phyloP scores from a whole-genome alignment of 192 early-diverging fungal species.

The Coemansia sp. region DNA sequence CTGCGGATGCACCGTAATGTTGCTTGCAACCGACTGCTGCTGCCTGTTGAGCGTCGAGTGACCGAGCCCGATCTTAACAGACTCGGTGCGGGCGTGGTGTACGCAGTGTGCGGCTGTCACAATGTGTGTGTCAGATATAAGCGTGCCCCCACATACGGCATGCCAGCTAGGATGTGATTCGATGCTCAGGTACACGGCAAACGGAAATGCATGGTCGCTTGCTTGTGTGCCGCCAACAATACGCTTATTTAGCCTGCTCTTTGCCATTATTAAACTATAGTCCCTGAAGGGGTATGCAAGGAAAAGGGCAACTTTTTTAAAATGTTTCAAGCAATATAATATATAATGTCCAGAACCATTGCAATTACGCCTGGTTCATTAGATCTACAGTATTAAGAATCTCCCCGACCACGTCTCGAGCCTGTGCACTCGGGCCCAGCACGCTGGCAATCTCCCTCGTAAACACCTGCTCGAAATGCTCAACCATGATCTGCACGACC shows the following conservation, averaged over 20 bases:
- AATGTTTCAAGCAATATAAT: not conserved
- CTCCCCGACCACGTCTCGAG: conserved; percentile 10
- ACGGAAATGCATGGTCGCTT: conserved; percentile 36
- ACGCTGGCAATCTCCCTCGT: conserved; percentile 14
- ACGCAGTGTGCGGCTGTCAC: conserved; percentile 56
- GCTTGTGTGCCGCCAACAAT: conserved; percentile 43
- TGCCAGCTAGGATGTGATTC: conserved; percentile 40
- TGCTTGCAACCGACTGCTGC: not conserved
- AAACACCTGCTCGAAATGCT: conserved; percentile 37
- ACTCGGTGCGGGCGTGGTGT: conserved; percentile 7
- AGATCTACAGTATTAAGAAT: conserved; percentile 29
- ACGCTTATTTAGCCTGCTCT: conserved; percentile 19
- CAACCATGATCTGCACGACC: conserved; percentile 37
- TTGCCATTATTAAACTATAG: conserved; percentile 18
- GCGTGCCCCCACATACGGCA: conserved; percentile 50
- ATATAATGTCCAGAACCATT: not conserved
- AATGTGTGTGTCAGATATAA: conserved; percentile 36
- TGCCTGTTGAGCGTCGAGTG: conserved; percentile 20
- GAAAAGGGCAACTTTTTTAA: too few relatives aligned
- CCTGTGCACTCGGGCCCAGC: conserved; percentile 3
- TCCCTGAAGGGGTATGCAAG: too few relatives aligned
- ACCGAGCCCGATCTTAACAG: conserved; percentile 31
- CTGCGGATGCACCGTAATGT: conserved; percentile 16
- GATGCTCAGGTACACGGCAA: conserved; percentile 44
- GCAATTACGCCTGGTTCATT: conserved; percentile 9